Percentiles rank a stretch among this genome's conserved stretches.
These are phyloP conservation scores for Nidularia pulvinata DNA, from an alignment of 768 basidiomycete species.

Conservation along the genomic window DNA sequence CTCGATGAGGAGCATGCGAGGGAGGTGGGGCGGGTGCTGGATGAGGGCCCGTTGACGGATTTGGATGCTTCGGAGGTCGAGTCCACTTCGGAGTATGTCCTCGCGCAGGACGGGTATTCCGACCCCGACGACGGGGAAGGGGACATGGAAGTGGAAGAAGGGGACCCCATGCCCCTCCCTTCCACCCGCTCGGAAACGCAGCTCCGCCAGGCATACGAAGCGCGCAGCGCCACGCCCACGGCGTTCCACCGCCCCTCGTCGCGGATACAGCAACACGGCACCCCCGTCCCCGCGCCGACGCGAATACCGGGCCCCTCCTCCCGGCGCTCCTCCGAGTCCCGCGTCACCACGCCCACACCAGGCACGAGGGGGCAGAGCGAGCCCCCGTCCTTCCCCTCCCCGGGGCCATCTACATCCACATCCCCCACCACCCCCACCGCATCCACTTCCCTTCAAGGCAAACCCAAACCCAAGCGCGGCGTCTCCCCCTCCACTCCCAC, in stretches of 20 bases:
- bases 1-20: conserved; percentile 58
- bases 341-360: conserved; percentile 40
- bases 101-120: conserved; percentile 12
- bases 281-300: conserved; percentile 14
- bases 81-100: conserved; percentile 23
- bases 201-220: conserved; percentile 9
- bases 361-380: conserved; percentile 33
- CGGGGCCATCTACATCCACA: conserved; percentile 20
- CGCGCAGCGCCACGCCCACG: conserved; percentile 43
- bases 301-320: conserved; percentile 41
- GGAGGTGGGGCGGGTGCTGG: conserved; percentile 57
- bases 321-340: conserved; percentile 45
- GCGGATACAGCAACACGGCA: conserved; percentile 19
- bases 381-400: conserved; percentile 26
- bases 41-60: conserved; percentile 78
- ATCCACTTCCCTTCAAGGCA: conserved; percentile 10
- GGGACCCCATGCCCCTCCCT: neutral
- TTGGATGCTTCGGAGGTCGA: conserved; percentile 59
- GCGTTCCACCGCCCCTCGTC: conserved; percentile 27
- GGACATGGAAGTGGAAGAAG: neutral
- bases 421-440: conserved; percentile 20
- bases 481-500: conserved; percentile 21
- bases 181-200: conserved; percentile 2
- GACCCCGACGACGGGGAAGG: neutral
- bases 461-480: conserved; percentile 26